Evolutionary conservation across 192 early-diverging fungal genomes (phyloP), one percentile per base, ranked within the genome.

Genomic region (Coemansia javaensis): DNA sequence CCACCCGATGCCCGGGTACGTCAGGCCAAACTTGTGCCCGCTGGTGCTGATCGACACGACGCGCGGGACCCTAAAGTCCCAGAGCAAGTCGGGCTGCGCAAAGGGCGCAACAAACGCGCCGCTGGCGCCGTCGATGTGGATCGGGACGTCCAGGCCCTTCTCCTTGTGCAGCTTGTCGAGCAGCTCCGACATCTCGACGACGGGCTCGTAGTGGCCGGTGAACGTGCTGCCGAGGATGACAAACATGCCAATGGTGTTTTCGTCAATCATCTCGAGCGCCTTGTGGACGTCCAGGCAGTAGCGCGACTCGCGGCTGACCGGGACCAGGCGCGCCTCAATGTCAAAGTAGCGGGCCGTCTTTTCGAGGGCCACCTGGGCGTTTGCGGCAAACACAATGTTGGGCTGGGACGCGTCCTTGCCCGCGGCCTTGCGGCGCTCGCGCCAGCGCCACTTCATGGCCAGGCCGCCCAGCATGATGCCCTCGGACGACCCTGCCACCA

Each of bases 41-140:
- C 84, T 86, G 16, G 80, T 80, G 58, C 90, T 90, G 67, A 92
- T 92, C 15, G 84, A 86, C 7, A 75, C 78, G 11, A 92, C 90
- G 12, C 78, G 83, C 3, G 59, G 55, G 12, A 90, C 68, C 14
- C 81, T 53, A 55, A 87, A 87, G 53, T 79, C 73, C 90, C 90
- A 92, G 40, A 73, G 66, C 27, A 90, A 71, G 9, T 85, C 76
- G 16, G 88, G 89, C 33, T 72, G 73, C 7, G 81, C 77, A 77
- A 92, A 92, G 3, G 90, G 90, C 9, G 88, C 90, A n/a, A 92
- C 75, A 42, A 92, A 88, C 12, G 87, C 90, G 33, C 90, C 90
- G 49, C 81, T 80, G 40, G 90, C 90, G 5, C 83, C 90, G 53
- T 92, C 90, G 34, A 92, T 82, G 59, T 92, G 90, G 55, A 92